A percentile compares a stretch with the other conserved stretches of the same genome.
Evolutionary conservation across 345 rosid genomes (phyloP).

Genomic region (Ailanthus altissimus): DNA sequence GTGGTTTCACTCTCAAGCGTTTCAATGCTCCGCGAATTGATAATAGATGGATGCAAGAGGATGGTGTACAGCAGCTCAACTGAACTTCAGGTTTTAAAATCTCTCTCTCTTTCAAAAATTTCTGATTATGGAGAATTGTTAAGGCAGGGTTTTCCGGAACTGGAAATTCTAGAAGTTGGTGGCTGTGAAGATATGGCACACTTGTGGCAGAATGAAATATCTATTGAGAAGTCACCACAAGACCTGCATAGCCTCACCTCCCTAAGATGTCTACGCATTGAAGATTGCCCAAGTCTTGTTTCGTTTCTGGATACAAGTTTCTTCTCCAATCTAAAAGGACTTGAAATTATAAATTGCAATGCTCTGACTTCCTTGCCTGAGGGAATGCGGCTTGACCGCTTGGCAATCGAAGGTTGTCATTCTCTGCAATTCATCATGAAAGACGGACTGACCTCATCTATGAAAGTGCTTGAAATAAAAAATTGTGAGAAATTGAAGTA

Average conservation of each 20-base stretch:
- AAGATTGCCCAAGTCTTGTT: neutral
- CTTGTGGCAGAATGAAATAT: neutral
- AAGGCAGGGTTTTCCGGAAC: neutral
- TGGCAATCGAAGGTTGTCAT: neutral
- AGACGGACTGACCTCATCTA: neutral
- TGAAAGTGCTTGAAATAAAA: neutral
- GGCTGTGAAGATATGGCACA: neutral
- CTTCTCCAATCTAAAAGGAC: neutral
- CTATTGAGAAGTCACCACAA: neutral
- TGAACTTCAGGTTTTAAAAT: too few species aligned
- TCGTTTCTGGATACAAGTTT: neutral
- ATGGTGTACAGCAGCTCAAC: neutral
- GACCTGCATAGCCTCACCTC: neutral
- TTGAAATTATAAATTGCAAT: neutral
- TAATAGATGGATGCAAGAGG: neutral
- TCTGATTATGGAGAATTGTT: neutral
- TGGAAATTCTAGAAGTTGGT: neutral
- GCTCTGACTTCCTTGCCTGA: neutral
- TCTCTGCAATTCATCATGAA: neutral
- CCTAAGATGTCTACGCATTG: neutral
- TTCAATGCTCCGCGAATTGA: neutral
- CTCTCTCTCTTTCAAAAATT: neutral
- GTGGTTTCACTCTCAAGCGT: neutral
- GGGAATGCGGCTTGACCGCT: neutral
- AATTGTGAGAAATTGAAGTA: slow-evolving; percentile 9